Conservation (phyloP, 2,329 filamentous ascomycete species). For the Stachybotrys elegans region DNA sequence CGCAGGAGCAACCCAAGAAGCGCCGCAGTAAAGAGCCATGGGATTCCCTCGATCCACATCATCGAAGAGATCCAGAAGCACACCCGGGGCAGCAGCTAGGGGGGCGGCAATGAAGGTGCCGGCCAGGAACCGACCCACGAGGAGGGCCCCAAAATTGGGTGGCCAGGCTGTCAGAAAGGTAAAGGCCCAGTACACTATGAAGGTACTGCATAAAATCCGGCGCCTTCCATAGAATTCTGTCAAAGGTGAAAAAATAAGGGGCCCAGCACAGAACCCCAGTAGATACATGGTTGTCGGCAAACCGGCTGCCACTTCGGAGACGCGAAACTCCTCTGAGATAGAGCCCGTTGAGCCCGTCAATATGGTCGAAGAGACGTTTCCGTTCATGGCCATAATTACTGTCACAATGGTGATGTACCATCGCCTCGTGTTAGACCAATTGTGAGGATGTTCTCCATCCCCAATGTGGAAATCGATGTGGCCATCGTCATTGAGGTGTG, state of each 20-base stretch:
- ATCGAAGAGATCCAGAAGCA: conserved; percentile 49
- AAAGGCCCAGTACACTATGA: conserved; percentile 33
- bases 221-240: conserved; percentile 46
- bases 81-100: conserved; percentile 43
- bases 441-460: conserved; percentile 46
- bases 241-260: conserved; percentile 46
- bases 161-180: conserved; percentile 33
- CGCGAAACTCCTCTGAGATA: conserved; percentile 30
- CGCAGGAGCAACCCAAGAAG: conserved; percentile 49
- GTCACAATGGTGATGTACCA: conserved; percentile 35
- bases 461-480: conserved; percentile 44
- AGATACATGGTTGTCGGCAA: conserved; percentile 43
- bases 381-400: conserved; percentile 47
- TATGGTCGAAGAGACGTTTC: conserved; percentile 41
- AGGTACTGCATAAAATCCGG: conserved; percentile 39
- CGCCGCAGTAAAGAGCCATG: conserved; percentile 47
- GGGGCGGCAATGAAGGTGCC: conserved; percentile 49
- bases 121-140: conserved; percentile 50
- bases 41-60: conserved; percentile 46
- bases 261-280: conserved; percentile 47
- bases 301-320: conserved; percentile 39
- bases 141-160: conserved; percentile 45
- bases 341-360: conserved; percentile 26
- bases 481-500: conserved; percentile 43
- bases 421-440: conserved; percentile 38